phyloP scores from a whole-genome alignment of 805 yeast genomes.

The Blastobotrys parvus region DNA sequence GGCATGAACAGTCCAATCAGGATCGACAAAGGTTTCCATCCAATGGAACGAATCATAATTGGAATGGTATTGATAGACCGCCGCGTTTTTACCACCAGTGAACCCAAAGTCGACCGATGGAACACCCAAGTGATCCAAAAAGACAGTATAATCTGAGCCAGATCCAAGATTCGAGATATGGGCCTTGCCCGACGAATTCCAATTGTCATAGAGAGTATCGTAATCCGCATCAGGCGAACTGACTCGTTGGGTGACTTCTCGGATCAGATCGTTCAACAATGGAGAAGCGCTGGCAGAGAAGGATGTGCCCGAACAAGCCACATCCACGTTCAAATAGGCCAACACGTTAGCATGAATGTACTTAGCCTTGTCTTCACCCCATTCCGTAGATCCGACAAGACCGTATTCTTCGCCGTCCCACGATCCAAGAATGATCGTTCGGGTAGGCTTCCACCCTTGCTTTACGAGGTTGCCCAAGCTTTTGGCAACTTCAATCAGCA shows the following conservation, averaged over 20 bases:
- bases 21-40: slow-evolving; percentile 59
- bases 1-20: slow-evolving; percentile 52
- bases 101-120: slow-evolving; percentile 52
- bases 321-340: slow-evolving; percentile 66
- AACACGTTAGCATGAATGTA: slow-evolving; percentile 42
- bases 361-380: slow-evolving; percentile 52
- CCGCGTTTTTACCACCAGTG: slow-evolving; percentile 34
- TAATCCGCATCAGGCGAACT: slow-evolving; percentile 35
- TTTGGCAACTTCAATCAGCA: slow-evolving; percentile 53
- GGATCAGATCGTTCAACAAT: slow-evolving; percentile 40
- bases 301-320: slow-evolving; percentile 48
- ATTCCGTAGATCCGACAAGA: slow-evolving; percentile 68
- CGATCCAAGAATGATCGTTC: slow-evolving; percentile 61
- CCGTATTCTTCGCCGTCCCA: slow-evolving; percentile 83
- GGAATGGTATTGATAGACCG: slow-evolving; percentile 70
- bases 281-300: slow-evolving; percentile 54
- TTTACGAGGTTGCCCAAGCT: slow-evolving; percentile 44
- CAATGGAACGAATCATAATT: slow-evolving; percentile 65
- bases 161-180: slow-evolving; percentile 48
- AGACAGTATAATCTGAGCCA: slow-evolving; percentile 56
- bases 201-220: slow-evolving; percentile 27
- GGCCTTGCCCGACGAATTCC: slow-evolving; percentile 25
- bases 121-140: slow-evolving; percentile 34
- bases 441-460: slow-evolving; percentile 62
- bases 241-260: slow-evolving; percentile 37